Base-by-base conservation (phyloP, 768 basidiomycete species). In the Cystobasidium ongulense region DNA sequence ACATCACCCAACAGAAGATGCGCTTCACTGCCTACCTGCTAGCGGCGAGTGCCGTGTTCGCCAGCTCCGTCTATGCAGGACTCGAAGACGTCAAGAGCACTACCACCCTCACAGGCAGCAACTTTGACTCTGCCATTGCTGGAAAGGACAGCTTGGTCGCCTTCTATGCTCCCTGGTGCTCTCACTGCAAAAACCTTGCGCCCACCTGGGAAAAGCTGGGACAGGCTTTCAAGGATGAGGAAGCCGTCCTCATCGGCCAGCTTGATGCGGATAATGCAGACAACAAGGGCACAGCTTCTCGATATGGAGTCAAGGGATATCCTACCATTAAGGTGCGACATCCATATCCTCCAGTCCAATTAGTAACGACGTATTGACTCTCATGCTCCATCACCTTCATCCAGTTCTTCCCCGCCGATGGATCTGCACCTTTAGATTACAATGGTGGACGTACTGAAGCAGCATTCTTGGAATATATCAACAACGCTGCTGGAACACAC, bases 101-200 rank as follows among this genome's bases (percentile, higher is more conserved):
- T 84, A 88, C 5, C 84, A 91, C 74, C 91, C 87, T 36, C 63
- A 81, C 39, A 17, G 62, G 61, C 15, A 61, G 1, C 18, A 77
- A 80, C 89, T 88, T 74, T 65, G 84, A 77, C 50, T 39, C 63
- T 46, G n/a, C 39, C 27, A 31, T 38, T 62, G 61, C 13, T 38
- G 74, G 73, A 46, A 64, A 66, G 33, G 82, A 86, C 91, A 35
- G 33, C 57, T 52, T 62, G 33, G 74, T 77, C 41, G 80, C 83
- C 11, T 84, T 84, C 80, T 84, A 82, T 53, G 83, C 83, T 35
- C 83, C 83, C 46, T 84, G 83, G 86, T 94, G 94, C 77, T 92
- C 92, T 35, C 93, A 98, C 84, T 97, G 95, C 86, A 97, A 97
- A 84, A 85, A 75, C 76, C 81, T 96, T 81, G 77, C 78, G 63